Conservation (phyloP, 352 stramenopile genomes). For the Phytopythium sindhum region DNA sequence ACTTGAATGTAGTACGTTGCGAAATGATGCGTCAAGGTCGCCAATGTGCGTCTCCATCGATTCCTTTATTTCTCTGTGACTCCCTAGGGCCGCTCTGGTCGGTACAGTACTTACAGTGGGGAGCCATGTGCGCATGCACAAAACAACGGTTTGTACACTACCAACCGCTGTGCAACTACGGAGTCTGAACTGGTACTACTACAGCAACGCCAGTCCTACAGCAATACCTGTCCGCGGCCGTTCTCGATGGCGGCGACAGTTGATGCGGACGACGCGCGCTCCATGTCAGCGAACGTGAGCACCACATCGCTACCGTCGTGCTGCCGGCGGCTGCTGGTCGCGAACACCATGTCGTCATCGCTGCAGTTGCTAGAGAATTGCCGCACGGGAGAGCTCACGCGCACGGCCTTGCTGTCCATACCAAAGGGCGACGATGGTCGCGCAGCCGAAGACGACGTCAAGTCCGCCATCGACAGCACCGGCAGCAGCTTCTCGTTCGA, state of each 20-base stretch:
- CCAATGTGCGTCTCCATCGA: neutral
- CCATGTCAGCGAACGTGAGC: constrained; percentile 22
- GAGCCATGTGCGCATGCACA: neutral
- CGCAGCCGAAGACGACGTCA: constrained; percentile 12
- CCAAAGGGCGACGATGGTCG: constrained; percentile 21
- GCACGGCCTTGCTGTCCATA: constrained; percentile 14
- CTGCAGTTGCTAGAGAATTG: constrained; percentile 8
- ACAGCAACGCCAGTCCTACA: constrained; percentile 9
- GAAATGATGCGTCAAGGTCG: neutral
- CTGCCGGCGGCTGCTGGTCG: constrained; percentile 12
- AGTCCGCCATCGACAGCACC: constrained; percentile 12
- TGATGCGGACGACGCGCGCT: constrained; percentile 10
- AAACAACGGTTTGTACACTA: neutral
- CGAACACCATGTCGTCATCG: constrained; percentile 28
- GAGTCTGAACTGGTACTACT: neutral
- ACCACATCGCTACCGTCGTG: constrained; percentile 20
- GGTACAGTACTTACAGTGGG: neutral
- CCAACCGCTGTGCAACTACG: neutral
- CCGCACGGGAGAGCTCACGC: constrained; percentile 26
- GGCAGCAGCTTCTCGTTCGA: neutral
- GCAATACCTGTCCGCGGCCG: constrained; percentile 16
- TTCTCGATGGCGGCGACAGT: constrained; percentile 9
- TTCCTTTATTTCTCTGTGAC: neutral
- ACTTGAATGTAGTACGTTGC: too few relatives aligned
- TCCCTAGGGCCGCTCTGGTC: neutral